A percentile compares a stretch with the other conserved stretches of the same genome.
phyloP scores from a whole-genome alignment of 2,329 filamentous ascomycete species.

The Juglanconis juglandina region DNA sequence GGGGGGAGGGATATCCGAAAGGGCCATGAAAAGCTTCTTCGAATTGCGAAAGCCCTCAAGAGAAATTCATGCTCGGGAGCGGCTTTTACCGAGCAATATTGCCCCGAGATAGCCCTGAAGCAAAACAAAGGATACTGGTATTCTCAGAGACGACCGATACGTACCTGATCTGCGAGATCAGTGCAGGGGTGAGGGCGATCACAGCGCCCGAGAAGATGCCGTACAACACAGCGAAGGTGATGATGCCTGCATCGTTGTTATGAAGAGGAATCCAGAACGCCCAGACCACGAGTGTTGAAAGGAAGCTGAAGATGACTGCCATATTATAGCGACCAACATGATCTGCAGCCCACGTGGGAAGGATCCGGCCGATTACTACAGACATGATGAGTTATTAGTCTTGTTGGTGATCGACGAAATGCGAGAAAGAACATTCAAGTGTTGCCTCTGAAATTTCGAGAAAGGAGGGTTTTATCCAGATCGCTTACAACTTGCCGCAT shows the following conservation, averaged over 20 bases:
- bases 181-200: constrained; percentile 24
- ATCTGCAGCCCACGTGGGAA: constrained; percentile 19
- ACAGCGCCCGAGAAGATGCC: constrained; percentile 28
- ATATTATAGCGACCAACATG: constrained; percentile 22
- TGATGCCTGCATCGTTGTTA: constrained; percentile 15
- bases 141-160: neutral
- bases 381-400: neutral
- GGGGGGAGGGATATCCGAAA: no score
- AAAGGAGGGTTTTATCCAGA: no score
- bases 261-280: constrained; percentile 30
- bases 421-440: no score
- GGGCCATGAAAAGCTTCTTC: no score
- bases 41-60: no score
- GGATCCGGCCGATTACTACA: constrained; percentile 17
- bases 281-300: constrained; percentile 29
- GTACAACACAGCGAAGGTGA: constrained; percentile 25
- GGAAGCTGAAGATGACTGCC: constrained; percentile 37
- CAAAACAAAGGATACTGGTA: no score
- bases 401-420: no score
- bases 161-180: constrained; percentile 37
- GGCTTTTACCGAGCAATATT: no score
- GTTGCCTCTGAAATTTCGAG: no score
- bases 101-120: no score
- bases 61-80: neutral
- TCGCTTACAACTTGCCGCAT: constrained; percentile 20